These are phyloP conservation scores for Mycosphaerella sp. DNA, from an alignment of 2,329 filamentous ascomycete species.

Conservation along the genomic window DNA sequence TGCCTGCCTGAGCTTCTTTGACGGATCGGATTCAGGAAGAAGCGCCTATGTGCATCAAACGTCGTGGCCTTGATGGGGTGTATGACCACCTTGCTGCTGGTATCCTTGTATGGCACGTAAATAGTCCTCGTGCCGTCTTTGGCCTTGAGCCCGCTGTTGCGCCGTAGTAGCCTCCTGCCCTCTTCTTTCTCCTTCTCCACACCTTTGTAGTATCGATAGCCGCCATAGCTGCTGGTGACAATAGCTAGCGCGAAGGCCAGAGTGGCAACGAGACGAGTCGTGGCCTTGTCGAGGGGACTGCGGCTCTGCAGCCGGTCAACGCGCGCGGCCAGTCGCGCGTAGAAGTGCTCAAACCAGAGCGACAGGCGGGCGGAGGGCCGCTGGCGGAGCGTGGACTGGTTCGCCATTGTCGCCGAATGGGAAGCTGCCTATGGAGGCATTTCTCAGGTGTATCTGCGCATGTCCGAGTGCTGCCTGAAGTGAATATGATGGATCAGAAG, in stretches of 20 bases:
- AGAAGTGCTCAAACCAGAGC: slow-evolving; percentile 31
- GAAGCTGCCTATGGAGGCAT: slow-evolving; percentile 4
- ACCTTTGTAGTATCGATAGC: slow-evolving; percentile 68
- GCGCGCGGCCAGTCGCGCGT: slow-evolving; percentile 42
- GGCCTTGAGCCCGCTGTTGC: slow-evolving; percentile 86
- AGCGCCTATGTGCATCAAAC: slow-evolving; percentile 88
- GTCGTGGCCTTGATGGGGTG: slow-evolving; percentile 84
- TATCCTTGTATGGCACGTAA: slow-evolving; percentile 85
- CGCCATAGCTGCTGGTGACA: slow-evolving; percentile 70
- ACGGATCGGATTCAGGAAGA: slow-evolving; percentile 86
- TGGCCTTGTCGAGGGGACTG: slow-evolving; percentile 58
- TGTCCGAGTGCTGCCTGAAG: neutral
- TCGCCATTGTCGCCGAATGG: slow-evolving; percentile 57
- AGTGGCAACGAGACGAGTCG: slow-evolving; percentile 67
- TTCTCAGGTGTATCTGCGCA: neutral
- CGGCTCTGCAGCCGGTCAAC: slow-evolving; percentile 47
- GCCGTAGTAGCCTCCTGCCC: slow-evolving; percentile 72
- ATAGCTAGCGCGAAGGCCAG: slow-evolving; percentile 72
- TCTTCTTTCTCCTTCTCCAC: slow-evolving; percentile 73
- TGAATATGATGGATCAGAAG: neutral
- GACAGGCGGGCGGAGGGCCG: slow-evolving; percentile 31
- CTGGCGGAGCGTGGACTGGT: slow-evolving; percentile 69
- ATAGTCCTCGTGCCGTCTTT: slow-evolving; percentile 95
- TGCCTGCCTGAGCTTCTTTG: slow-evolving; percentile 59
- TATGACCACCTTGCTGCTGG: slow-evolving; percentile 86